These are phyloP conservation scores for Lactarius trivialis DNA, from an alignment of 768 basidiomycete genomes.

Conservation along the genomic window DNA sequence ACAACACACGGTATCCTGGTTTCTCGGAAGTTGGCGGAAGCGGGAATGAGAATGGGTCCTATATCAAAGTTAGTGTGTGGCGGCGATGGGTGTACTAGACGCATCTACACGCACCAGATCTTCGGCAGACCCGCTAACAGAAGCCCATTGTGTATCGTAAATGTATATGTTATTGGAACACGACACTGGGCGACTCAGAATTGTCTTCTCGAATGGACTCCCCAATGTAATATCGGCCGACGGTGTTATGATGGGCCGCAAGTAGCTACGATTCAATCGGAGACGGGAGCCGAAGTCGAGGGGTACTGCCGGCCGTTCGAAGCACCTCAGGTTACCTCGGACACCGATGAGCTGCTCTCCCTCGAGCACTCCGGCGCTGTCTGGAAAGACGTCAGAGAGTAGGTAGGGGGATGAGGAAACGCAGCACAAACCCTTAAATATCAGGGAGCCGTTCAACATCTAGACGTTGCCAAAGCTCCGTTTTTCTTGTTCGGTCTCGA, in stretches of 20 bases:
- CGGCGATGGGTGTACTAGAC: background rate
- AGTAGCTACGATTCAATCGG: background rate
- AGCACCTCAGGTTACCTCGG: background rate
- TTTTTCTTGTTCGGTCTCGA: background rate
- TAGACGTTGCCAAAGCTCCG: background rate
- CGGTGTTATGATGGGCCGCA: background rate
- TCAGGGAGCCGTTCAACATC: background rate
- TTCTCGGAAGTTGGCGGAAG: background rate
- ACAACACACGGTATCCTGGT: background rate
- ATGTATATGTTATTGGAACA: background rate
- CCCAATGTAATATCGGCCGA: background rate
- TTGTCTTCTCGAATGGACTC: background rate
- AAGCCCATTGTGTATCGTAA: background rate
- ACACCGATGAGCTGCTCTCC: background rate
- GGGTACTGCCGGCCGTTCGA: background rate
- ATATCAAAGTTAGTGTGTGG: background rate
- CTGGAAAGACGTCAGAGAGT: background rate
- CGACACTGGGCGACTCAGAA: background rate
- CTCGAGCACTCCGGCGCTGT: background rate
- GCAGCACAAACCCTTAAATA: background rate
- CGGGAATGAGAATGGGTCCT: background rate
- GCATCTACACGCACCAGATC: background rate
- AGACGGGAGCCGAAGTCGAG: background rate
- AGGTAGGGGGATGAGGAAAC: background rate
- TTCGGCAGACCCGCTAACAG: fast-evolving